Percentiles rank a stretch among this genome's conserved stretches.
Evolutionary conservation across 1,284 basidiomycete species (phyloP).

Genomic region (Golubevia pallescens): DNA sequence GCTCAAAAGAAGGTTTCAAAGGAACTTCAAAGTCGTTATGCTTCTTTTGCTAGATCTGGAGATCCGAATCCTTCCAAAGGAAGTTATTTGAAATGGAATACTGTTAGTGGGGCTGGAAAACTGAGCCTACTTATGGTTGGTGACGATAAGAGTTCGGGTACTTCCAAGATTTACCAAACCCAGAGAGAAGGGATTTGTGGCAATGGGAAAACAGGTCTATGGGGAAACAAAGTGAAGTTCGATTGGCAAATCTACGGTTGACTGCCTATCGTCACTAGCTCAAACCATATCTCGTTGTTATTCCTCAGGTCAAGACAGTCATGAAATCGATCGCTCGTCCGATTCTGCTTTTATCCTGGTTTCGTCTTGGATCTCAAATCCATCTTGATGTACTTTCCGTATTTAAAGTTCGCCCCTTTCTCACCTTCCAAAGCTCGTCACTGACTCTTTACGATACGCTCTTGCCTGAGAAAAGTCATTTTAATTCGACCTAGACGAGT

Average conservation of each 20-base stretch:
- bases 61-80: constrained; percentile 19
- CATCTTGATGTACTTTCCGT: too few relatives aligned
- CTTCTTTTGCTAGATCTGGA: constrained; percentile 24
- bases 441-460: too few relatives aligned
- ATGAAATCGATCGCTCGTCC: too few relatives aligned
- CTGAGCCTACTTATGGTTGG: constrained; percentile 28
- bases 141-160: not conserved
- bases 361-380: too few relatives aligned
- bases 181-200: constrained; percentile 18
- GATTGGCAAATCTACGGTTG: constrained; percentile 56
- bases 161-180: constrained; percentile 12
- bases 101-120: not conserved
- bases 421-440: too few relatives aligned
- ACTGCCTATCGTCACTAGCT: too few relatives aligned
- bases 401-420: too few relatives aligned
- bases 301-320: too few relatives aligned
- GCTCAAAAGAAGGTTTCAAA: constrained; percentile 1
- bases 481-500: too few relatives aligned
- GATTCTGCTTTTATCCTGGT: too few relatives aligned
- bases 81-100: constrained; percentile 17
- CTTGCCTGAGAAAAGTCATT: too few relatives aligned
- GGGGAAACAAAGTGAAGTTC: constrained; percentile 25
- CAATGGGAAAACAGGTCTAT: constrained; percentile 12
- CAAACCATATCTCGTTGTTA: too few relatives aligned
- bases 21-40: constrained; percentile 35